Conservation (phyloP, 2,329 filamentous ascomycete genomes). For the Cercospora beticola region DNA sequence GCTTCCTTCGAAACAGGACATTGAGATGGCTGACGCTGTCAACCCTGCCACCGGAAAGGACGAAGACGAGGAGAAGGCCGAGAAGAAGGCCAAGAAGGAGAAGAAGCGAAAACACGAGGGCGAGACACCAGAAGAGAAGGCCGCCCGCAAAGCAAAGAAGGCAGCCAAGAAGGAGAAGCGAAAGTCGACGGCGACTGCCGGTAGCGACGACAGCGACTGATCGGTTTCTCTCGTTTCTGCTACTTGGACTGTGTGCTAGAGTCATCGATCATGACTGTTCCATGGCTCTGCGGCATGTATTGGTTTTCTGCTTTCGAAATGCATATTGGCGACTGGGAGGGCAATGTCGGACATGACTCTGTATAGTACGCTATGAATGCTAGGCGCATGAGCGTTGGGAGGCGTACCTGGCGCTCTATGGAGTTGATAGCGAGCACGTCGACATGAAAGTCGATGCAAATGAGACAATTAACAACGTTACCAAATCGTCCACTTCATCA, state of each 20-base stretch:
- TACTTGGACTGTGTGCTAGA: background rate
- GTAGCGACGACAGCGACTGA: conserved; percentile 33
- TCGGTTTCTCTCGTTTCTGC: background rate
- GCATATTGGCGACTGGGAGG: conserved; percentile 4
- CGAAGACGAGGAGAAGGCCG: conserved; percentile 34
- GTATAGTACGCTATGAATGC: conserved; percentile 20
- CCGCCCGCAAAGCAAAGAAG: conserved; percentile 63
- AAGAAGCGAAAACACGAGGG: conserved; percentile 52
- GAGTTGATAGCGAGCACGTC: conserved; percentile 12
- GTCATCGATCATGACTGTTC: background rate
- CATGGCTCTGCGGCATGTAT: background rate
- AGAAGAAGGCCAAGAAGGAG: conserved; percentile 39
- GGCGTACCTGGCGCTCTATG: conserved; percentile 18
- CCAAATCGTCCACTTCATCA: background rate
- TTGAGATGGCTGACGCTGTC: conserved; percentile 39
- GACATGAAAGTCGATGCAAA: conserved; percentile 5
- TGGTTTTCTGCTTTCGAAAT: conserved; percentile 10
- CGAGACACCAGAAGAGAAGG: conserved; percentile 49
- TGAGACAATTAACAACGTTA: background rate
- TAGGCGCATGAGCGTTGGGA: conserved; percentile 15
- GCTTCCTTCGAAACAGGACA: conserved; percentile 43
- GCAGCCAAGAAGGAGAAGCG: conserved; percentile 73
- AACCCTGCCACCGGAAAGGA: conserved; percentile 31
- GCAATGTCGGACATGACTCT: conserved; percentile 11
- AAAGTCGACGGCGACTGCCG: conserved; percentile 30